These are phyloP conservation scores for Vitis amurensis DNA, from an alignment of 164 flowering plant genomes.

Conservation along the genomic window DNA sequence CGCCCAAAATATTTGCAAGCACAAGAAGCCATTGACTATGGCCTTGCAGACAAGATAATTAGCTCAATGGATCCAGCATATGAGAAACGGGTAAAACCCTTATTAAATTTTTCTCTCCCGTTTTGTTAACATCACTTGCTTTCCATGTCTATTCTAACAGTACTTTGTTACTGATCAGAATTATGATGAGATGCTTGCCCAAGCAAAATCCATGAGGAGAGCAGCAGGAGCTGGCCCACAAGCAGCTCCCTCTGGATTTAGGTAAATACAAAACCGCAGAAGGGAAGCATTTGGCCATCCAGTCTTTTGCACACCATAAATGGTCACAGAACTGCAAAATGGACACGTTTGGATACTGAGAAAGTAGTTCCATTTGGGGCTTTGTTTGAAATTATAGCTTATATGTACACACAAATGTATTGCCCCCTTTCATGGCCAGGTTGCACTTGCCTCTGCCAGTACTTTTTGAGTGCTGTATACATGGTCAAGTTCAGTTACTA, in stretches of 20 bases:
- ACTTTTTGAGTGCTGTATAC: too few relatives aligned
- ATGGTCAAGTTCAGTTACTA: too few relatives aligned
- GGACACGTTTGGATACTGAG: too few relatives aligned
- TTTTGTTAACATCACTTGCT: neutral
- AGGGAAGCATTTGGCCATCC: too few relatives aligned
- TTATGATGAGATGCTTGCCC: slow-evolving; percentile 65
- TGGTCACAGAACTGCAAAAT: too few relatives aligned
- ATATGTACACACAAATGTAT: too few relatives aligned
- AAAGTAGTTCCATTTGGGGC: too few relatives aligned
- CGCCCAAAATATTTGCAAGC: slow-evolving; percentile 62
- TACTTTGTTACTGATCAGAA: slow-evolving; percentile 31
- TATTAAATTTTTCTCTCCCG: neutral
- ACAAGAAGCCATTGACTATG: slow-evolving; percentile 82
- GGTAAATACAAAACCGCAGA: slow-evolving; percentile 22
- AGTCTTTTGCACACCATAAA: too few relatives aligned
- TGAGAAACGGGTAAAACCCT: slow-evolving; percentile 62
- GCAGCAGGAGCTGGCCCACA: slow-evolving; percentile 51
- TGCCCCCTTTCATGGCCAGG: too few relatives aligned
- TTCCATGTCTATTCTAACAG: neutral
- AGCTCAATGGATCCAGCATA: slow-evolving; percentile 47
- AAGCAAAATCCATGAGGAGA: slow-evolving; percentile 65
- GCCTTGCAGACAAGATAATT: slow-evolving; percentile 82
- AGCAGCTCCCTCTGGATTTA: slow-evolving; percentile 67
- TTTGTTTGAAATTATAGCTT: too few relatives aligned
- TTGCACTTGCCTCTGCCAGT: too few relatives aligned